These are phyloP conservation scores for Dissophora globulifera DNA, from an alignment of 192 early-diverging fungal species.

Conservation along the genomic window DNA sequence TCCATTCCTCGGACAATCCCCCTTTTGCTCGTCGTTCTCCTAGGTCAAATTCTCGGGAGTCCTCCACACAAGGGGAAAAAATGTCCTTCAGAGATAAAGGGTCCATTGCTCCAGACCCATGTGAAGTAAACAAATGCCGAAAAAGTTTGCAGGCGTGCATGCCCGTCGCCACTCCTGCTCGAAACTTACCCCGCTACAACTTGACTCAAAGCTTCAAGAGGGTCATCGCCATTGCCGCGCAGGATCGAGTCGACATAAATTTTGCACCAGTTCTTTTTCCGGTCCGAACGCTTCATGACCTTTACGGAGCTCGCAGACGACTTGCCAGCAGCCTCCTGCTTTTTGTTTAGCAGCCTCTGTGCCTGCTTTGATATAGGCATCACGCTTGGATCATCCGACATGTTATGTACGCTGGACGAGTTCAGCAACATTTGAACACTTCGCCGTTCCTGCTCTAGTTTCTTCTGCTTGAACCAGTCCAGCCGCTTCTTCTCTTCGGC, in stretches of 20 bases:
- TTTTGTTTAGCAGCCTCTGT: conserved; percentile 36
- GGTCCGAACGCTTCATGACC: conserved; percentile 33
- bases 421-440: conserved; percentile 38
- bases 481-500: conserved; percentile 41
- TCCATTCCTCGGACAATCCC: background rate
- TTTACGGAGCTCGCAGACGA: conserved; percentile 14
- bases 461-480: conserved; percentile 44
- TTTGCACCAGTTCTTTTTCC: conserved; percentile 53
- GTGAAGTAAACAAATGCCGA: conserved; percentile 26
- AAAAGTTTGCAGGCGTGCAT: background rate
- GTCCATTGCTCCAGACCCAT: conserved; percentile 18
- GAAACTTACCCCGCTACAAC: conserved; percentile 23
- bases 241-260: conserved; percentile 48
- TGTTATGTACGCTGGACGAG: conserved; percentile 25
- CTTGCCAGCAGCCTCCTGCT: conserved; percentile 28
- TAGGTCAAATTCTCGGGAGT: background rate
- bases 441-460: conserved; percentile 38
- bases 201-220: conserved; percentile 18
- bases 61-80: background rate
- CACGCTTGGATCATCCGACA: conserved; percentile 15
- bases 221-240: conserved; percentile 39
- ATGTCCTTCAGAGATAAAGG: conserved; percentile 6
- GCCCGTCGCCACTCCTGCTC: background rate
- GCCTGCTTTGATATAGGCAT: conserved; percentile 38
- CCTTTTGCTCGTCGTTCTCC: background rate